phyloP scores from a whole-genome alignment of 2,329 filamentous ascomycete species.

The Fulvia fulva region DNA sequence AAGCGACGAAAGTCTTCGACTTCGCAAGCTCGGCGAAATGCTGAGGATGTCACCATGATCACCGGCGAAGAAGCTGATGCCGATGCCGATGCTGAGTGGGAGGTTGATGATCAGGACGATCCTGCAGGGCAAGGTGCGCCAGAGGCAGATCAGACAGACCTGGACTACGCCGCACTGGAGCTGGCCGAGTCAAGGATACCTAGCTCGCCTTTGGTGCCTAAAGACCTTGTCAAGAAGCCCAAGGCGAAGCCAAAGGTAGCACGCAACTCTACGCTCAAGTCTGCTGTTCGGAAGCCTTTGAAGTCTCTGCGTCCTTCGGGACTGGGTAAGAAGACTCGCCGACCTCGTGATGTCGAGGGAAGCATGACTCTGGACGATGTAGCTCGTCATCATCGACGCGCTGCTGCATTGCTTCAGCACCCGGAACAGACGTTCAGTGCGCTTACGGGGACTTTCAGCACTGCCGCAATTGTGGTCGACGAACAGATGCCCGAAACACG shows the following conservation, averaged over 20 bases:
- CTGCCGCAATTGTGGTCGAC: not conserved
- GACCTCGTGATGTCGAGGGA: slow-evolving; percentile 1
- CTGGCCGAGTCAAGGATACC: not conserved
- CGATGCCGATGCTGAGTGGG: not conserved
- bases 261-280: not conserved
- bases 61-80: not conserved
- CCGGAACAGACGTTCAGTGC: not conserved
- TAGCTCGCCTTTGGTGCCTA: not conserved
- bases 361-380: slow-evolving; percentile 4
- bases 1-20: not conserved
- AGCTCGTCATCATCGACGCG: not conserved
- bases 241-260: not conserved
- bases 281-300: not conserved
- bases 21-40: not conserved
- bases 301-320: not conserved
- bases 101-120: not conserved
- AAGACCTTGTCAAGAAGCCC: not conserved
- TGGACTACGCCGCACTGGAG: not conserved
- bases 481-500: not conserved
- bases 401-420: not conserved
- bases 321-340: not conserved
- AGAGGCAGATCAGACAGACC: not conserved
- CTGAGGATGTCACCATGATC: not conserved
- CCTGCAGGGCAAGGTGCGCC: not conserved
- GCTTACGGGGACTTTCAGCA: slow-evolving; percentile 2